Conservation (phyloP, 371 early-diverging fungal species). For the Saksenaea vasiformis region DNA sequence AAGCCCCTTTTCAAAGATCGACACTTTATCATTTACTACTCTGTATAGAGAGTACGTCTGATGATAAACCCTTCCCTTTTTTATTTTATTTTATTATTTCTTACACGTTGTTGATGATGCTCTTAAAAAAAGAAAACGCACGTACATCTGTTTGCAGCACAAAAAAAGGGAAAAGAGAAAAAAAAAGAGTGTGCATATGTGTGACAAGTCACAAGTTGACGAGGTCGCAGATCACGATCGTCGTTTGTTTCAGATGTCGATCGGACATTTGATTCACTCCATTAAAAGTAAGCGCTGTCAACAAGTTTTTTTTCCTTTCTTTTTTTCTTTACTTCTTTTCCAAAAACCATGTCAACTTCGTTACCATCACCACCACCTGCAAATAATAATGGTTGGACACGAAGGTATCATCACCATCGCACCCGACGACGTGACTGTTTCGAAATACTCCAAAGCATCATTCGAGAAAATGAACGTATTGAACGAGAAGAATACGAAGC, state of each 20-base stretch:
- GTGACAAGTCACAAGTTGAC: background rate
- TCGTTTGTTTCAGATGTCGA: slow-evolving; percentile 3
- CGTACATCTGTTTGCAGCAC: background rate
- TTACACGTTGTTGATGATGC: no score
- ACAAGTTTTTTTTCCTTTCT: slow-evolving; percentile 2
- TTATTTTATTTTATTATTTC: no score
- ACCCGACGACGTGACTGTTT: slow-evolving; percentile 42
- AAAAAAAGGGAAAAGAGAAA: background rate
- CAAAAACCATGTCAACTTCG: slow-evolving; percentile 4
- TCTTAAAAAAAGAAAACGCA: background rate
- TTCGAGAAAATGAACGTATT: slow-evolving; percentile 36
- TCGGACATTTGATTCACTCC: slow-evolving; percentile 7
- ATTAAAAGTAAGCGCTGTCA: slow-evolving; percentile 1
- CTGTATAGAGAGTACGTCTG: no score
- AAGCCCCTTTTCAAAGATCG: no score
- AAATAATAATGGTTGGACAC: background rate
- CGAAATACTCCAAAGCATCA: slow-evolving; percentile 36
- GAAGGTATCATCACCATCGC: slow-evolving; percentile 17
- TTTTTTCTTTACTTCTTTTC: background rate
- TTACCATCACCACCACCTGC: slow-evolving; percentile 5
- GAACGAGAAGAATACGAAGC: slow-evolving; percentile 36
- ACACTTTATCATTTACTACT: no score
- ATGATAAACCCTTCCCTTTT: no score
- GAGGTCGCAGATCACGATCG: slow-evolving; percentile 4
- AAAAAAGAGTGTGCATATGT: no score